phyloP scores from a whole-genome alignment of 768 basidiomycete species.

The Rhodotorula kratochvilovae region DNA sequence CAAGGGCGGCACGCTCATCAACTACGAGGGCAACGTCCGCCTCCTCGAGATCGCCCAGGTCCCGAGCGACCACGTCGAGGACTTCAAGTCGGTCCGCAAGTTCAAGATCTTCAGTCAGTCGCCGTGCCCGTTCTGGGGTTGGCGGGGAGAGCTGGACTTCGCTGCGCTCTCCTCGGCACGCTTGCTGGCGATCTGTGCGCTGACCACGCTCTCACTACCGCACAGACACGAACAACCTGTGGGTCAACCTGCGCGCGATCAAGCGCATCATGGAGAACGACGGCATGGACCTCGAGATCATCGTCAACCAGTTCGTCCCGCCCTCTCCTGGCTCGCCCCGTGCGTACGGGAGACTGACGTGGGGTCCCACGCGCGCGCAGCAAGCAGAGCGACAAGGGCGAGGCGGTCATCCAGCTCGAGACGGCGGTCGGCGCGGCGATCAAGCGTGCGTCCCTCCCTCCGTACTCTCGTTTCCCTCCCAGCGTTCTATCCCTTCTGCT shows the following conservation, averaged over 20 bases:
- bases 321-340: conserved; percentile 7
- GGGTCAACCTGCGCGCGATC: conserved; percentile 59
- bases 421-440: conserved; percentile 89
- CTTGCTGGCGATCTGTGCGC: conserved; percentile 58
- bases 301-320: conserved; percentile 59
- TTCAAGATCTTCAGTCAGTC: conserved; percentile 75
- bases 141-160: no score
- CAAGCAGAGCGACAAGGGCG: conserved; percentile 79
- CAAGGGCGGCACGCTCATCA: conserved; percentile 53
- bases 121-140: no score
- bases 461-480: no score
- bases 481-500: no score
- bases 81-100: conserved; percentile 82
- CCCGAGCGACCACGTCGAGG: conserved; percentile 84
- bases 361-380: conserved; percentile 46
- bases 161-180: conserved; percentile 57
- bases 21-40: conserved; percentile 69
- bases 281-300: conserved; percentile 85
- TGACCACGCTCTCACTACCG: not conserved
- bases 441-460: conserved; percentile 52
- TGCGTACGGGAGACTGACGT: not conserved
- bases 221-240: conserved; percentile 51
- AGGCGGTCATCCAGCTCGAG: conserved; percentile 81
- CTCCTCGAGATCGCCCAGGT: conserved; percentile 93
- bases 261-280: conserved; percentile 85